These are phyloP conservation scores for Hysterium pulicare DNA, from an alignment of 2,329 filamentous ascomycete genomes.

Conservation along the genomic window DNA sequence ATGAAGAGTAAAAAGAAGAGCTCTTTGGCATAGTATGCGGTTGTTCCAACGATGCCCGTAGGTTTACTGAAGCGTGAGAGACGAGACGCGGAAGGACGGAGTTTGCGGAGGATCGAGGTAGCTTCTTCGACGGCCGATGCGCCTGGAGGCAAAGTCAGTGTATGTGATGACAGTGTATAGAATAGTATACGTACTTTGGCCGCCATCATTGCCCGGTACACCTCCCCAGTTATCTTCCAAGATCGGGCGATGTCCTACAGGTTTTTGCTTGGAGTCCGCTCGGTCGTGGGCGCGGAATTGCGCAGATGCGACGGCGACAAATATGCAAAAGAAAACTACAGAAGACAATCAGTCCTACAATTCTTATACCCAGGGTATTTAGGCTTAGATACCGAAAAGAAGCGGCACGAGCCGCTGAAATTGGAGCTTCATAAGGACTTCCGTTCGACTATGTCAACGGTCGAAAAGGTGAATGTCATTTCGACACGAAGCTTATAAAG, in stretches of 20 bases:
- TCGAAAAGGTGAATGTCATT: slow-evolving; percentile 23
- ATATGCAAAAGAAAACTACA: slow-evolving; percentile 32
- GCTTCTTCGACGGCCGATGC: slow-evolving; percentile 38
- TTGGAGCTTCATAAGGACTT: slow-evolving; percentile 31
- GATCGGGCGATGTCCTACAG: slow-evolving; percentile 14
- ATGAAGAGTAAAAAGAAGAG: slow-evolving; percentile 63
- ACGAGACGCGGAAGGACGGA: slow-evolving; percentile 38
- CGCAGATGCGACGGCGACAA: slow-evolving; percentile 23
- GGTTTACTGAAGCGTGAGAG: slow-evolving; percentile 48
- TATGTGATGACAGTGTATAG: slow-evolving; percentile 8
- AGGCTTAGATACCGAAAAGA: slow-evolving; percentile 29
- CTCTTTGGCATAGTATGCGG: slow-evolving; percentile 60
- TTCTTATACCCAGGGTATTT: too few relatives aligned
- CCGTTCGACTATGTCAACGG: slow-evolving; percentile 11
- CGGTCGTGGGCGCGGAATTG: slow-evolving; percentile 17
- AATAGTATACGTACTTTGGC: slow-evolving; percentile 13
- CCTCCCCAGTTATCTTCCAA: slow-evolving; percentile 16
- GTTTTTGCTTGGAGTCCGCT: slow-evolving; percentile 19
- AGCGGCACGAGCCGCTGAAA: slow-evolving; percentile 36
- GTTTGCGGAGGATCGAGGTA: slow-evolving; percentile 38
- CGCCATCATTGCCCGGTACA: slow-evolving; percentile 10
- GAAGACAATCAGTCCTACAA: slow-evolving; percentile 3
- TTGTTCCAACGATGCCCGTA: slow-evolving; percentile 55
- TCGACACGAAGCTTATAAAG: slow-evolving; percentile 21
- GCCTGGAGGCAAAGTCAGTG: slow-evolving; percentile 13